phyloP scores from a whole-genome alignment of 768 basidiomycete genomes.

The Dacryopinax primogenitus region DNA sequence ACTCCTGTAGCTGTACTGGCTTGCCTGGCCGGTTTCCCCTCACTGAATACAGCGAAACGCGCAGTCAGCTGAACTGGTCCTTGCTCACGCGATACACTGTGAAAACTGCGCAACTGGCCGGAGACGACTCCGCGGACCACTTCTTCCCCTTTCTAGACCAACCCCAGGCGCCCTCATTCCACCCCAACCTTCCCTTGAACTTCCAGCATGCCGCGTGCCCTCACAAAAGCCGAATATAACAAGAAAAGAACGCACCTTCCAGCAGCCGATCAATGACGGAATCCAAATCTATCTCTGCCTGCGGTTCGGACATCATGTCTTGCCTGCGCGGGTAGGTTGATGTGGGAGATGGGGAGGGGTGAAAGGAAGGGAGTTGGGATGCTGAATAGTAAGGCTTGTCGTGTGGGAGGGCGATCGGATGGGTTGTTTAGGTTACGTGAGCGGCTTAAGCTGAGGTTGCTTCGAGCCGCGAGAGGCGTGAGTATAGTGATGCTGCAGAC shows the following conservation, averaged over 20 bases:
- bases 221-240: slow-evolving; percentile 3
- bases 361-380: background rate
- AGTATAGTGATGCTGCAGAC: background rate
- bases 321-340: background rate
- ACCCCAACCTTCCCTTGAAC: background rate
- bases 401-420: background rate
- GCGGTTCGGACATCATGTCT: slow-evolving; percentile 18
- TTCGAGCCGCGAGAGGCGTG: background rate
- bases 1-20: slow-evolving; percentile 93
- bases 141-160: background rate
- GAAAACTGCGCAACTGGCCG: background rate
- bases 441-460: background rate
- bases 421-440: slow-evolving; percentile 10
- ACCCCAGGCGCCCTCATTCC: background rate
- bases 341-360: background rate
- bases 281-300: slow-evolving; percentile 91
- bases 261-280: slow-evolving; percentile 96
- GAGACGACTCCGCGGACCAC: background rate
- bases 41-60: slow-evolving; percentile 36
- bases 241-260: slow-evolving; percentile 60
- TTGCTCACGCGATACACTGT: background rate
- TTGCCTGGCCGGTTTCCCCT: slow-evolving; percentile 98
- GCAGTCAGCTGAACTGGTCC: background rate
- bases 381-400: background rate
- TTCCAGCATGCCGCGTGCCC: background rate